Percentiles rank a stretch among this genome's conserved stretches.
Evolutionary conservation across 176 grass and related monocot genomes (phyloP).

Genomic region (Musa acuminata): DNA sequence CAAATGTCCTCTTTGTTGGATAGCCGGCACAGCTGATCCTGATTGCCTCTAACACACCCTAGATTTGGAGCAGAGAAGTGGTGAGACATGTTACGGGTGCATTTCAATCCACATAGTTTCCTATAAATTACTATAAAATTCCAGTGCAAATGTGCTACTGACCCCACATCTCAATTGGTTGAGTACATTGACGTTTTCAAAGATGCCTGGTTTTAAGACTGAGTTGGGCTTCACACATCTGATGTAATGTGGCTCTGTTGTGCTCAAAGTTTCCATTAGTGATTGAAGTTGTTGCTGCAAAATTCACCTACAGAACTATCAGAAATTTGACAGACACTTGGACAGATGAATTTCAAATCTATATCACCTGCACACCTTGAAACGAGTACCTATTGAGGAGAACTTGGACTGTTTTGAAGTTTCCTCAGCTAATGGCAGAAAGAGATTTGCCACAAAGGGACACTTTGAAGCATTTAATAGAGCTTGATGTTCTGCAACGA

Average conservation of each 20-base stretch:
- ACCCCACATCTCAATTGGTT: constrained; percentile 94
- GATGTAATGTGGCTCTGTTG: constrained; percentile 95
- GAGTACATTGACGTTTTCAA: constrained; percentile 78
- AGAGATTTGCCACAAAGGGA: constrained; percentile 75
- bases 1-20: constrained; percentile 88
- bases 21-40: constrained; percentile 94
- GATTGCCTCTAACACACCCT: constrained; percentile 97
- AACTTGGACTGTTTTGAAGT: constrained; percentile 93
- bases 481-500: constrained; percentile 95
- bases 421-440: constrained; percentile 81
- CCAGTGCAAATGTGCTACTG: constrained; percentile 18
- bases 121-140: constrained; percentile 1
- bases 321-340: constrained; percentile 2
- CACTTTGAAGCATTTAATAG: constrained; percentile 77
- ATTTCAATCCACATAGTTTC: neutral
- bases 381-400: constrained; percentile 89
- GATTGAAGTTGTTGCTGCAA: constrained; percentile 98
- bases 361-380: constrained; percentile 71
- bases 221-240: constrained; percentile 92
- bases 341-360: neutral
- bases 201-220: constrained; percentile 83
- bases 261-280: constrained; percentile 88
- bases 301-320: constrained; percentile 13
- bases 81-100: neutral
- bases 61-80: constrained; percentile 1